Base-by-base conservation (phyloP, 1,139 yeast genomes). In the Groenewaldozyma auringiensis region DNA sequence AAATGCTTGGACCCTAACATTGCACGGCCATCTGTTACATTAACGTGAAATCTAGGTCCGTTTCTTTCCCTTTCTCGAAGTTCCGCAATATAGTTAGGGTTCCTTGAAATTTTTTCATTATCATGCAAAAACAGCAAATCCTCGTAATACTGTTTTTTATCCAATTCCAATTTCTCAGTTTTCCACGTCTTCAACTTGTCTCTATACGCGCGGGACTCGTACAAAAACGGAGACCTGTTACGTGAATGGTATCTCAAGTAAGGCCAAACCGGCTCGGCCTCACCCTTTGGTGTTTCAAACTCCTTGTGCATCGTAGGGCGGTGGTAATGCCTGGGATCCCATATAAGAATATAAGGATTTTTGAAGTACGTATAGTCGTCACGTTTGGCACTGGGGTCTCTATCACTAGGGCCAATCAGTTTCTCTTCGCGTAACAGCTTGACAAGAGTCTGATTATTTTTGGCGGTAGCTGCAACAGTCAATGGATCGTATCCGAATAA, bases 361-460 rank as follows among this genome's bases (percentile, higher is more conserved):
- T 80, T 80, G 63, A 94, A 85, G 62, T 86, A 85, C 60, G 83
- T 81, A 57, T 84, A 76, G 62, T 89, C 96, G 54, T 86, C 95
- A 47, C 95, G 73, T 53, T 75, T 80, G 3, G 94, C 89, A 53
- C 73, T 76, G 17, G 95, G 94, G 62, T 89, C 96, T 54, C 95
- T 75, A 64, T 92, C 97, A 34, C 41, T 43, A 1, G 95, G 84
- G 8, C 96, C 96, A 61, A 79, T 79, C 20, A 86, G 69, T 58
- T 86, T 85, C 61, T 94, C 98, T 59, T 86, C 89, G 52, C 79
- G 79, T 54, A 89, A 74, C 53, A 92, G 70, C 47, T 81, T 77
- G 40, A 83, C 79, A 48, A 92, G 71, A 49, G 31, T 34, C 14
- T 38, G 40, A 25, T 46, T 43, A 9, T 40, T 31, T 18, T 16